These are phyloP conservation scores for Colletotrichum sojae DNA, from an alignment of 2,329 filamentous ascomycete genomes.

Conservation along the genomic window DNA sequence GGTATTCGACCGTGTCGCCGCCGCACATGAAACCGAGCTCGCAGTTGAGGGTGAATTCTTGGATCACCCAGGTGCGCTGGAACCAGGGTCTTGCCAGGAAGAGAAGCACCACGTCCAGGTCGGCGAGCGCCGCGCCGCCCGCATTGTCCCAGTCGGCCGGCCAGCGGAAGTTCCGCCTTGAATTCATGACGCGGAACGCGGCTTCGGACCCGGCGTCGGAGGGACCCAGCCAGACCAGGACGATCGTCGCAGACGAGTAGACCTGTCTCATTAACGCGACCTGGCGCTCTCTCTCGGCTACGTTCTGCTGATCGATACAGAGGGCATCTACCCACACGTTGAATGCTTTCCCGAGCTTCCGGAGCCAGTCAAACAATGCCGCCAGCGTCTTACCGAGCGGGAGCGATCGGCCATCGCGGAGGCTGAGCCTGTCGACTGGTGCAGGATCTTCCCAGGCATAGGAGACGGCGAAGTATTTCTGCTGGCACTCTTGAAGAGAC, in stretches of 20 bases:
- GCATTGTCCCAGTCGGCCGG: neutral
- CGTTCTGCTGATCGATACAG: neutral
- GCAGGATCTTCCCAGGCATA: neutral
- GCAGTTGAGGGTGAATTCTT: neutral
- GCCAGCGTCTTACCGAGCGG: neutral
- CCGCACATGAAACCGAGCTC: neutral
- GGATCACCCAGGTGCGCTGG: constrained; percentile 2
- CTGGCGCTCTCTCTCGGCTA: neutral
- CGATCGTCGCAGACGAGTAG: neutral
- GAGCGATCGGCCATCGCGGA: neutral
- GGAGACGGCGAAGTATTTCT: neutral
- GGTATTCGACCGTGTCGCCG: neutral
- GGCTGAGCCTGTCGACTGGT: neutral
- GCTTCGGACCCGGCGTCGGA: neutral
- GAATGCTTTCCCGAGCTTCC: neutral
- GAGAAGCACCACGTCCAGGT: neutral
- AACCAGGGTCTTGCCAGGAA: neutral
- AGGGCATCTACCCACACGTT: neutral
- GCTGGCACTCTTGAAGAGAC: neutral
- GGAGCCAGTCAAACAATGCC: neutral
- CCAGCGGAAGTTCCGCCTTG: neutral
- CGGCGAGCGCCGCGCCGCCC: neutral
- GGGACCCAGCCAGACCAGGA: neutral
- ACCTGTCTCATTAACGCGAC: neutral
- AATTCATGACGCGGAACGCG: constrained; percentile 1